Evolutionary conservation across 1,139 yeast genomes (phyloP), one percentile per base, ranked within the genome.

Genomic region (Zygosaccharomyces pseudobailii): DNA sequence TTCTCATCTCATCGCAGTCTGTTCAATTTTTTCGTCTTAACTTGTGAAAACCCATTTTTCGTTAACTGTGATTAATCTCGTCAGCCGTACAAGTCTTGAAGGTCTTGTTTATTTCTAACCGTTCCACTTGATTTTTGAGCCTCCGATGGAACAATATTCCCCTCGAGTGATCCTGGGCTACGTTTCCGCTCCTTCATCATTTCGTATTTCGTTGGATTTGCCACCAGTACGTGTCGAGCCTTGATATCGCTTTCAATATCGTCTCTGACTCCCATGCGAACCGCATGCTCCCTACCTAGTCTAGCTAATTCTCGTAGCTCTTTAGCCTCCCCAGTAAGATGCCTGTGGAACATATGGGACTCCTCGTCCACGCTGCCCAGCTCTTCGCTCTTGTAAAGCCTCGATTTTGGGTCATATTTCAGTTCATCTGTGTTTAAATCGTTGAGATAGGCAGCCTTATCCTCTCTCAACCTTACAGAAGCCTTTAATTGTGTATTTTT

Each of bases 371-470:
- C 49, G 23, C 54, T 48, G 24, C 69, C 69, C n/a, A 59, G 44
- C 3, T 49, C 54, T 23, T 58, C 61, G 33, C 57, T 56, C 42
- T 64, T 65, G 47, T 65, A 63, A 5, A 66, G 43, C 42, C 68
- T 58, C 2, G 69, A 64, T 49, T 66, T 66, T 4, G 69, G 69
- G 50, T 66, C 69, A 51, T 66, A 66, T 33, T 57, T 60, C 19
- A 52, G 51, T 21, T 58, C 61, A 13, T 47, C 49, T 1, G 63
- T 54, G 43, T 55, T 49, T 19, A 65, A 50, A 40, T 65, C 68
- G 36, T 60, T 54, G 40, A 65, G 45, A 44, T 66, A 66, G 6
- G 59, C 57, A 2, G 69, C 68, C 34, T 57, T 61, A 43, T 66
- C 69, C 42, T 63, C 68, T 36, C 69, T 53, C 20, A 62, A 52